phyloP scores from a whole-genome alignment of 2,329 filamentous ascomycete genomes.

The Neonectria faginata region DNA sequence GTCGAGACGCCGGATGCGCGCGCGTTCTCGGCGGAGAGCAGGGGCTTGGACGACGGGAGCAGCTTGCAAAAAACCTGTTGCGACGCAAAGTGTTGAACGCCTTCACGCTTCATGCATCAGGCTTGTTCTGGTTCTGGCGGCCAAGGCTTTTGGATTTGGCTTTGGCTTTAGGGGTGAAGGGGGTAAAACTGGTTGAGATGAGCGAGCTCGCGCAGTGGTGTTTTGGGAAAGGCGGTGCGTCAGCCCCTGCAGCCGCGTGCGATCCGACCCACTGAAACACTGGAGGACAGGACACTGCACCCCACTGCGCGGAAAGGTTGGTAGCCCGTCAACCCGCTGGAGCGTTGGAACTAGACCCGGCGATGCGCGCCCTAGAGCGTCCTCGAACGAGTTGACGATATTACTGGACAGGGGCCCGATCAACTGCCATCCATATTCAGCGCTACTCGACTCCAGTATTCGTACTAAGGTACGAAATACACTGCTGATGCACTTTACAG shows the following conservation, averaged over 20 bases:
- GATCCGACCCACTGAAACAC: conserved; percentile 11
- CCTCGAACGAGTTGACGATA: neutral
- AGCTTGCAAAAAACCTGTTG: neutral
- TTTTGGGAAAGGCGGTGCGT: conserved; percentile 30
- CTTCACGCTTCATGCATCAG: conserved; percentile 9
- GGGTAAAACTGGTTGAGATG: conserved; percentile 27
- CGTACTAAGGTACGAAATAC: neutral
- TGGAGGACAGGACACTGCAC: conserved; percentile 3
- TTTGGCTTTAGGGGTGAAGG: conserved; percentile 14
- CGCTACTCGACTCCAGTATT: neutral
- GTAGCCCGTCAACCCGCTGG: neutral
- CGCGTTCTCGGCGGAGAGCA: neutral
- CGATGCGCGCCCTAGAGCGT: neutral
- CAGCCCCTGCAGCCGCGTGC: conserved; percentile 28
- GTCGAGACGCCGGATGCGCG: neutral
- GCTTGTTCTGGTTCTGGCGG: conserved; percentile 7
- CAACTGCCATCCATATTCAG: neutral
- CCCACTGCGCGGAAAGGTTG: neutral
- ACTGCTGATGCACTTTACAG: neutral
- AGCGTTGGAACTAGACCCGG: neutral
- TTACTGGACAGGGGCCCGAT: neutral
- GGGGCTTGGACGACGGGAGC: neutral
- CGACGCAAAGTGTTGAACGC: neutral
- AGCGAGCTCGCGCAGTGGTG: conserved; percentile 23
- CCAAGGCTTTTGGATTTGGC: neutral